Evolutionary conservation across 768 basidiomycete genomes (phyloP).

Genomic region (Tephrocybe sp.): DNA sequence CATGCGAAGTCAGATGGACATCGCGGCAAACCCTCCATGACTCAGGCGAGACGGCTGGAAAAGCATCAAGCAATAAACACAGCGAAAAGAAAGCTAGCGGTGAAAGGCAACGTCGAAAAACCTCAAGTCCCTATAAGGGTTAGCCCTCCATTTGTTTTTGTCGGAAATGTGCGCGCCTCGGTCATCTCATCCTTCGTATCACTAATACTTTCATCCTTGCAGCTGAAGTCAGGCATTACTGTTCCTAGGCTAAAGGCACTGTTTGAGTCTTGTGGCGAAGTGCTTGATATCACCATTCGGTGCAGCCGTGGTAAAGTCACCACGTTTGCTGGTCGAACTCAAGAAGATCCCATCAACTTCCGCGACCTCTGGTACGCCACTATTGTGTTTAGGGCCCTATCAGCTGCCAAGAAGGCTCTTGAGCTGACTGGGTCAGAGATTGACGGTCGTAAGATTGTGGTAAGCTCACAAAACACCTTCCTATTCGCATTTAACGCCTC

Average conservation of each 20-base stretch:
- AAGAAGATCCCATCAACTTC: conserved; percentile 17
- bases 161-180: conserved; percentile 58
- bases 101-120: conserved; percentile 8
- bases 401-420: conserved; percentile 41
- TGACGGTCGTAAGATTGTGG: conserved; percentile 37
- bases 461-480: conserved; percentile 23
- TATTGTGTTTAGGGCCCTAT: conserved; percentile 38
- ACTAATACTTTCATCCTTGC: background rate
- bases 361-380: conserved; percentile 51
- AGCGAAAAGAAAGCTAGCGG: conserved; percentile 23
- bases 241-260: conserved; percentile 27
- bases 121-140: conserved; percentile 3
- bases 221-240: conserved; percentile 36
- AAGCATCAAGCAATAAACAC: conserved; percentile 24
- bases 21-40: conserved; percentile 8
- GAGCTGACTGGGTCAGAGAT: conserved; percentile 34
- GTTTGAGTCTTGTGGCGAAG: conserved; percentile 37
- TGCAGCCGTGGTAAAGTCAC: conserved; percentile 40
- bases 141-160: conserved; percentile 39
- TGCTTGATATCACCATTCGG: conserved; percentile 36
- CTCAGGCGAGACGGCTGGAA: conserved; percentile 4
- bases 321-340: conserved; percentile 21
- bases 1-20: background rate
- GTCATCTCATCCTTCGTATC: background rate
- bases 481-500: background rate